Evolutionary conservation across 164 flowering plant species (phyloP).

Genomic region (Magnolia kwangsiensis): DNA sequence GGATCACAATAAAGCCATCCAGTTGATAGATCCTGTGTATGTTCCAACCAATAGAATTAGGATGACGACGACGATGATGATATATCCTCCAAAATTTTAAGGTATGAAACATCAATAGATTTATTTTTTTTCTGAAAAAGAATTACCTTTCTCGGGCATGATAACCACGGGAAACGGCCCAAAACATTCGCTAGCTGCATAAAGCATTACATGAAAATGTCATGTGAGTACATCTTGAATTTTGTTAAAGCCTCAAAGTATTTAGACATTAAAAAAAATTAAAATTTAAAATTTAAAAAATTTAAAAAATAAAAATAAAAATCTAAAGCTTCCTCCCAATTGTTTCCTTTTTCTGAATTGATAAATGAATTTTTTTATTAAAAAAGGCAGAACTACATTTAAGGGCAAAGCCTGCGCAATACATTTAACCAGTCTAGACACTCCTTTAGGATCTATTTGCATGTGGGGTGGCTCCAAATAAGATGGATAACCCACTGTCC

Average conservation of each 20-base stretch:
- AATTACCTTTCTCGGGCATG: constrained; percentile 89
- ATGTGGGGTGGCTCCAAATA: too few relatives aligned
- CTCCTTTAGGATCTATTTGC: too few relatives aligned
- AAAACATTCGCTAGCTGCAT: constrained; percentile 84
- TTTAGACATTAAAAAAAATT: too few relatives aligned
- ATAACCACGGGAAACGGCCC: constrained; percentile 88
- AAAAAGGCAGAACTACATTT: too few relatives aligned
- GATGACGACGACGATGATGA: background rate
- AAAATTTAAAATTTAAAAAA: too few relatives aligned
- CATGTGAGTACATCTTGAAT: background rate
- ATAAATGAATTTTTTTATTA: too few relatives aligned
- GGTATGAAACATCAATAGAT: background rate
- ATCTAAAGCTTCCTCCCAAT: too few relatives aligned
- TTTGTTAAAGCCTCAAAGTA: background rate
- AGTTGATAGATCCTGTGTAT: constrained; percentile 77
- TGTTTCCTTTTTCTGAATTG: too few relatives aligned
- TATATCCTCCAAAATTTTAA: background rate
- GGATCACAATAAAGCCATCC: constrained; percentile 99
- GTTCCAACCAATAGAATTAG: constrained; percentile 2
- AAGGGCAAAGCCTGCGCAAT: too few relatives aligned
- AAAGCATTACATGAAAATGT: background rate
- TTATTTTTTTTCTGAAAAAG: constrained; percentile 3
- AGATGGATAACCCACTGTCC: too few relatives aligned
- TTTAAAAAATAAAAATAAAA: too few relatives aligned
- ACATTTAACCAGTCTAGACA: too few relatives aligned